phyloP scores from a whole-genome alignment of 768 basidiomycete species.

The Russula olivacea region DNA sequence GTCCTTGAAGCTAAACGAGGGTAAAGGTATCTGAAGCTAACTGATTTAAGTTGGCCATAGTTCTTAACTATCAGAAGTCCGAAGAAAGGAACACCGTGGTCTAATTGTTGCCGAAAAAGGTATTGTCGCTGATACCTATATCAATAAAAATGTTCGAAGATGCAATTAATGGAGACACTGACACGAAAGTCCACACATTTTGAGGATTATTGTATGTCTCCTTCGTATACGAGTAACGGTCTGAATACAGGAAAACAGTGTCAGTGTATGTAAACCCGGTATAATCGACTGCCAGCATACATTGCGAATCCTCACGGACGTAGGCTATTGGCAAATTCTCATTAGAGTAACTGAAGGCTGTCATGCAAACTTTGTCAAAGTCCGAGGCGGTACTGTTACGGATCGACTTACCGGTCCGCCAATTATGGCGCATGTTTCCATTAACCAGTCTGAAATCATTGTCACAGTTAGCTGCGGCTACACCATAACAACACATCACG shows the following conservation, averaged over 20 bases:
- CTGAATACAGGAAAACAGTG: not conserved
- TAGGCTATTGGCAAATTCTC: not conserved
- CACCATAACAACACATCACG: not conserved
- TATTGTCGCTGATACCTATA: not conserved
- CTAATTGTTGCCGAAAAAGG: not conserved
- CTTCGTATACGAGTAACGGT: slow-evolving; percentile 17
- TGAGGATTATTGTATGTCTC: slow-evolving; percentile 24
- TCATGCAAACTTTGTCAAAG: not conserved
- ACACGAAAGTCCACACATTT: slow-evolving; percentile 20
- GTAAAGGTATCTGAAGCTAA: not conserved
- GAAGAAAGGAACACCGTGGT: not conserved
- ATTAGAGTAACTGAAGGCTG: not conserved
- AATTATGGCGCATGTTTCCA: not conserved
- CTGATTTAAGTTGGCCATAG: not conserved
- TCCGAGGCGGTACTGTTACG: not conserved
- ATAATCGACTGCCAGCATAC: not conserved
- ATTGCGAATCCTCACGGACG: not conserved
- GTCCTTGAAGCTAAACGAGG: not conserved
- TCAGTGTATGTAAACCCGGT: not conserved
- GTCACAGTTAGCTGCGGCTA: not conserved
- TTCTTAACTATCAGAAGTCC: not conserved
- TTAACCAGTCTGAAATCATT: not conserved
- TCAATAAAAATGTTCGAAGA: not conserved
- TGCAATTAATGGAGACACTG: not conserved
- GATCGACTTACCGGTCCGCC: not conserved